phyloP scores from a whole-genome alignment of 306 rosid species.

The Malus fusca region DNA sequence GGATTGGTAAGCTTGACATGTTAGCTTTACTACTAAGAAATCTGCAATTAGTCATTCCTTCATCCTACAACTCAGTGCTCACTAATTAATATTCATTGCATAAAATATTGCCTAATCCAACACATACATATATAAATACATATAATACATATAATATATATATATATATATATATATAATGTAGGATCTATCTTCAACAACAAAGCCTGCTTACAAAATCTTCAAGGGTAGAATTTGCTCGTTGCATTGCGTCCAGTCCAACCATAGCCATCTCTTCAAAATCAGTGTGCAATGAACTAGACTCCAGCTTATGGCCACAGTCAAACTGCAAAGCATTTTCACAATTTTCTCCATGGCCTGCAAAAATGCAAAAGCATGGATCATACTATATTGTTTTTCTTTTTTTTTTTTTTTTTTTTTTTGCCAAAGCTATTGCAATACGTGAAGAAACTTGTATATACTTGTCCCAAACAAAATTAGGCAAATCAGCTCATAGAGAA shows the following conservation, averaged over 20 bases:
- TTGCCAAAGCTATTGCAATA: not conserved
- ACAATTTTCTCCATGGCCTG: slow-evolving; percentile 37
- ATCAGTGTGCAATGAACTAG: slow-evolving; percentile 15
- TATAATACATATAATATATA: not conserved
- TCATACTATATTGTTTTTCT: not conserved
- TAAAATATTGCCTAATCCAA: not conserved
- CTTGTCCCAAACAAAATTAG: not conserved
- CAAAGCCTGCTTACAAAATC: slow-evolving; percentile 68
- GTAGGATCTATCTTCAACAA: slow-evolving; percentile 2
- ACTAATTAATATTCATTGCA: not conserved
- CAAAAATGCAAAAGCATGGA: slow-evolving; percentile 3
- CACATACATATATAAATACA: not conserved
- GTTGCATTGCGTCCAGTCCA: slow-evolving; percentile 71
- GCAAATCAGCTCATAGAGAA: not conserved
- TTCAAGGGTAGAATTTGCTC: slow-evolving; percentile 86
- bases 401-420: no score
- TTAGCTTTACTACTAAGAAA: not conserved
- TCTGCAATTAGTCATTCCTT: not conserved
- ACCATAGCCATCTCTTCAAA: slow-evolving; percentile 42
- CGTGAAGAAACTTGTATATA: not conserved
- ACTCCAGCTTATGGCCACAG: slow-evolving; percentile 20
- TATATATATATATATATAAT: no score
- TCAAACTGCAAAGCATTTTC: slow-evolving; percentile 25
- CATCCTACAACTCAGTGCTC: not conserved
- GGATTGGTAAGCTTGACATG: not conserved